Conservation (phyloP, 139 green algal species). For the Trebouxia sp. region DNA sequence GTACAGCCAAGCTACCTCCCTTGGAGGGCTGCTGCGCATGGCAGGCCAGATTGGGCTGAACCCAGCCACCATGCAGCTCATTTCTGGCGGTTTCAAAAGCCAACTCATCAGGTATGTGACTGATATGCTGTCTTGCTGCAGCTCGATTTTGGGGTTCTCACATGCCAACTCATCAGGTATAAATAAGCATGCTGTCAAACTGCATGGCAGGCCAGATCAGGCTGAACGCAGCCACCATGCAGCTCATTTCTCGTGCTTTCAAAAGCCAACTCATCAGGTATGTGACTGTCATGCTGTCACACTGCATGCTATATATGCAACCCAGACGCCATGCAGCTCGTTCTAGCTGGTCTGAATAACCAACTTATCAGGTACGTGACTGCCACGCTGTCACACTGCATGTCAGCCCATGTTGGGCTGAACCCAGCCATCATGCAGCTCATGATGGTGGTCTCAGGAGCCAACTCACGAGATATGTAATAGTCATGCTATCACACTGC, state of each 20-base stretch:
- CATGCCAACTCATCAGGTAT: background rate
- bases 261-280: too few species aligned
- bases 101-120: constrained; percentile 17
- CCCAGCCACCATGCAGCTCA: constrained; percentile 70
- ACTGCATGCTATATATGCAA: too few species aligned
- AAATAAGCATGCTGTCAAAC: too few species aligned
- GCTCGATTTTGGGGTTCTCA: background rate
- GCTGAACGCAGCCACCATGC: background rate
- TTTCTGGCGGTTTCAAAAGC: constrained; percentile 19
- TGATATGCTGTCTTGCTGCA: background rate
- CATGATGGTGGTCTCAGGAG: background rate
- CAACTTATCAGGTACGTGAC: background rate
- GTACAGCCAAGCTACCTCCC: constrained; percentile 82
- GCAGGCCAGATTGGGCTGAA: constrained; percentile 74
- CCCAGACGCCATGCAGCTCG: constrained; percentile 68
- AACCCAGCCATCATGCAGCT: too few species aligned
- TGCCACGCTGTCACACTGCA: background rate
- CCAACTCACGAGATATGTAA: background rate
- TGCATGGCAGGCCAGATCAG: background rate
- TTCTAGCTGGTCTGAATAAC: constrained; percentile 21
- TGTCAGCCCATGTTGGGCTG: too few species aligned
- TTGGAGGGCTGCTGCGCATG: constrained; percentile 46
- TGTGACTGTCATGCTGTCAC: too few species aligned
- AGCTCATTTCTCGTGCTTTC: background rate
- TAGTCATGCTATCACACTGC: background rate